Base-by-base conservation (phyloP, 495 filamentous ascomycete genomes). In the Xanthoparmelia taractica region DNA sequence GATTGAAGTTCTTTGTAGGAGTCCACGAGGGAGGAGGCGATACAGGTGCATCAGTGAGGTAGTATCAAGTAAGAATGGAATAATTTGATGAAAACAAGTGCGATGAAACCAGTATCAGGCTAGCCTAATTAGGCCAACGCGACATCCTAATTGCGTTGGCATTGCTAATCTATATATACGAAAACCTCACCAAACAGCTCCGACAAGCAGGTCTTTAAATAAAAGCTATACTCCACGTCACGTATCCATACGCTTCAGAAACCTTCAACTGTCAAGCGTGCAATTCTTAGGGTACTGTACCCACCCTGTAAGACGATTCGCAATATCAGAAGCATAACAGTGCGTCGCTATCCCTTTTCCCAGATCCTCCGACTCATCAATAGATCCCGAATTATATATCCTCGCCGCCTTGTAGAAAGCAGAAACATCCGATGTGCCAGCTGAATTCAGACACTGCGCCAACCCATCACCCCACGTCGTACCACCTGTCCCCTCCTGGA, bases 241-340 rank as follows among this genome's bases (percentile, higher is more conserved):
- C 25, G 23, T 48, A 27, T 27, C 48, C 27, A 29, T 52, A 52
- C 15, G 7, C 5, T 52, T 17, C 50, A 25, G 15, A 54, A 8
- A 54, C 10, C 2, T 20, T 63, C 33, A 29, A 55, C 20, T 15
- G 29, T 59, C 63, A 25, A 72, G 67, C 25, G 58, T 45, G 67
- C 73, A 75, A 31, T 17, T 40, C 41, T 25, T 27, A 2, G 63
- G 50, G 66, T 62, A 60, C 43, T 27, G 27, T 34, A 72, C 58
- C 80, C 79, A 84, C 50, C 83, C 83, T 5, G 74, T 69, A 29
- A 84, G 73, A 61, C 82, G 78, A 71, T 85, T 84, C 61, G 81
- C 80, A 69, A 86, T 68, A 63, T 86, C 83, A 10, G 77, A 78
- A 36, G 75, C 71, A 66, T 86, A 86, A 72, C 81, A 84, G 68